These are phyloP conservation scores for Rhodotorula sp. DNA, from an alignment of 1,284 basidiomycete species.

Conservation along the genomic window DNA sequence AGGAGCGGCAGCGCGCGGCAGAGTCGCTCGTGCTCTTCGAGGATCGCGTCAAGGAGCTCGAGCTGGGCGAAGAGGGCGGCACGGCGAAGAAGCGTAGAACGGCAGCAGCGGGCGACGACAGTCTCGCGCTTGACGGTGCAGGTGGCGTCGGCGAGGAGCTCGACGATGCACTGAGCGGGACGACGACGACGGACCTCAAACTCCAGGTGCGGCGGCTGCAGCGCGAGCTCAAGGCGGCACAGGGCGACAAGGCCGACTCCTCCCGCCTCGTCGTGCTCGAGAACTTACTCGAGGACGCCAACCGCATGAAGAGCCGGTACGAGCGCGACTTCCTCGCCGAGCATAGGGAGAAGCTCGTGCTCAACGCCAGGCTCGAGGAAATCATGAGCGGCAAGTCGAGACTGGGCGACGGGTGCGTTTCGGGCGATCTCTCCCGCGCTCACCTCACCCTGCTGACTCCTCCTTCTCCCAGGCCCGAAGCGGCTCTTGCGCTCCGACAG, in stretches of 20 bases:
- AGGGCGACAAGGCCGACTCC: slow-evolving; percentile 71
- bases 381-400: slow-evolving; percentile 76
- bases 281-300: slow-evolving; percentile 86
- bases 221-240: slow-evolving; percentile 72
- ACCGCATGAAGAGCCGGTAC: slow-evolving; percentile 82
- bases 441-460: background rate
- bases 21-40: slow-evolving; percentile 87
- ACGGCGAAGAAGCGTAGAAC: slow-evolving; percentile 26
- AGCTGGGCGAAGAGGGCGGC: slow-evolving; percentile 55
- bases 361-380: slow-evolving; percentile 81
- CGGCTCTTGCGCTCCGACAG: slow-evolving; percentile 80
- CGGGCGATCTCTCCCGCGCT: background rate
- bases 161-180: slow-evolving; percentile 78
- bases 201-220: slow-evolving; percentile 79
- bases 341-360: slow-evolving; percentile 76
- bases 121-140: slow-evolving; percentile 44
- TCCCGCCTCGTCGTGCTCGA: slow-evolving; percentile 78
- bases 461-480: slow-evolving; percentile 65
- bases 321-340: slow-evolving; percentile 83
- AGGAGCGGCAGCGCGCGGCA: slow-evolving; percentile 73
- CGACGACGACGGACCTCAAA: slow-evolving; percentile 87
- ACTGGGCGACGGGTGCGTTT: slow-evolving; percentile 72
- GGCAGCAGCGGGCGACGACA: slow-evolving; percentile 53
- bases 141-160: slow-evolving; percentile 74
- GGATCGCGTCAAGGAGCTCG: slow-evolving; percentile 86